Evolutionary conservation across 1,284 basidiomycete genomes (phyloP).

Genomic region (Ganoderma meredithae): DNA sequence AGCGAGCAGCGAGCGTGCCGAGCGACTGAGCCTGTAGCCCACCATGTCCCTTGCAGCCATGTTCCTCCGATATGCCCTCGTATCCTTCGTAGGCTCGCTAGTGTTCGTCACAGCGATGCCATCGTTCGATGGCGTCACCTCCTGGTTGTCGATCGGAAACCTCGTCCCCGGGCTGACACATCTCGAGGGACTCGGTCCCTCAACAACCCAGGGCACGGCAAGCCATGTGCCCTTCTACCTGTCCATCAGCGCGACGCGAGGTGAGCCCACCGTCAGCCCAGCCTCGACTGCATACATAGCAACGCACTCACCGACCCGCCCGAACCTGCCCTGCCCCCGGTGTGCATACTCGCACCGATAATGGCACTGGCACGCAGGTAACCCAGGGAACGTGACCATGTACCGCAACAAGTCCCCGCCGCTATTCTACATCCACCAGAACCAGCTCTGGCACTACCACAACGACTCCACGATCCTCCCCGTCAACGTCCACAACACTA

Average conservation of each 20-base stretch:
- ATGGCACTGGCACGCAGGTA: slow-evolving; percentile 30
- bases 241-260: slow-evolving; percentile 40
- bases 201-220: slow-evolving; percentile 17
- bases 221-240: slow-evolving; percentile 47
- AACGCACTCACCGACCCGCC: slow-evolving; percentile 6
- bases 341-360: neutral
- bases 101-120: slow-evolving; percentile 48
- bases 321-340: slow-evolving; percentile 2
- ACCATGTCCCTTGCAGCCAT: slow-evolving; percentile 27
- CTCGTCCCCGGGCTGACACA: slow-evolving; percentile 56
- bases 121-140: slow-evolving; percentile 53
- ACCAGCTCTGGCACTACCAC: slow-evolving; percentile 59
- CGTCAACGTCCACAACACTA: slow-evolving; percentile 62
- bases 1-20: neutral
- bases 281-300: slow-evolving; percentile 14
- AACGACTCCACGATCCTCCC: slow-evolving; percentile 63
- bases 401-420: slow-evolving; percentile 44
- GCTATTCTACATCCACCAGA: slow-evolving; percentile 61
- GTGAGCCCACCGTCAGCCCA: slow-evolving; percentile 19
- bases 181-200: slow-evolving; percentile 53
- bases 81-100: slow-evolving; percentile 34
- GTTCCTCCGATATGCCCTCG: slow-evolving; percentile 34
- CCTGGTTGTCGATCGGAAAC: slow-evolving; percentile 51
- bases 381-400: slow-evolving; percentile 43
- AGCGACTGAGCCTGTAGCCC: slow-evolving; percentile 12